phyloP scores from a whole-genome alignment of 495 filamentous ascomycete genomes.

The Tuber borchii region DNA sequence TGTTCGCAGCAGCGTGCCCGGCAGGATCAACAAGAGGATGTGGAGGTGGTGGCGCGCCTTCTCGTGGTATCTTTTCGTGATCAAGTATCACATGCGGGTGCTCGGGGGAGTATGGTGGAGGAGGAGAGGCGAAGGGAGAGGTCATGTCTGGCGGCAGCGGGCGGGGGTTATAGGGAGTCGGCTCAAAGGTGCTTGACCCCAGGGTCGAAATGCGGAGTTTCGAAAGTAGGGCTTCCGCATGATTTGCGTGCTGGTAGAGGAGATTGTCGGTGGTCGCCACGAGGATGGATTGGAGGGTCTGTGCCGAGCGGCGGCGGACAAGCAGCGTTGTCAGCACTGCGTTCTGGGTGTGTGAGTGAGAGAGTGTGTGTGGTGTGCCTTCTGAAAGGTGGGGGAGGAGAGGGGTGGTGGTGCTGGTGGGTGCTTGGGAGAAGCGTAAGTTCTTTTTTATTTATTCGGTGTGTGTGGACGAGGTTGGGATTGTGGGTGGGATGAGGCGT shows the following conservation, averaged over 20 bases:
- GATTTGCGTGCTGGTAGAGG: conserved; percentile 38
- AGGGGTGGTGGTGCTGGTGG: not conserved
- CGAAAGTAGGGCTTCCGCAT: conserved; percentile 40
- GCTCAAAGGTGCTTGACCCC: conserved; percentile 33
- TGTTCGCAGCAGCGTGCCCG: conserved; percentile 29
- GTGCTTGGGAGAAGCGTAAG: not conserved
- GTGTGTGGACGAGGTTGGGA: conserved; percentile 4
- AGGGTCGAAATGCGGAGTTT: conserved; percentile 40
- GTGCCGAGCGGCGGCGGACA: conserved; percentile 3
- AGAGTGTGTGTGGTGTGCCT: not conserved
- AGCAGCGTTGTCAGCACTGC: conserved; percentile 2
- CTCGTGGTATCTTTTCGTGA: conserved; percentile 39
- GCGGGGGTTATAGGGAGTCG: conserved; percentile 32
- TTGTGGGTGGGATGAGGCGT: not conserved
- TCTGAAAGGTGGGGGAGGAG: not conserved
- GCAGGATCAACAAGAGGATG: conserved; percentile 28
- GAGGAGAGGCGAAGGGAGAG: conserved; percentile 40
- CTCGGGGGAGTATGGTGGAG: conserved; percentile 38
- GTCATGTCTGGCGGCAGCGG: conserved; percentile 29
- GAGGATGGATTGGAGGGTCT: conserved; percentile 12
- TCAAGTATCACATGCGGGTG: conserved; percentile 40
- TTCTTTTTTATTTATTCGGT: not conserved
- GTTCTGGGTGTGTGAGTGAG: not conserved
- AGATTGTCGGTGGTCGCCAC: conserved; percentile 40
- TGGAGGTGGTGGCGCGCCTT: conserved; percentile 33